Evolutionary conservation across 352 stramenopile species (phyloP), one percentile per base, ranked within the genome.

Genomic region (Bremia lactucae): DNA sequence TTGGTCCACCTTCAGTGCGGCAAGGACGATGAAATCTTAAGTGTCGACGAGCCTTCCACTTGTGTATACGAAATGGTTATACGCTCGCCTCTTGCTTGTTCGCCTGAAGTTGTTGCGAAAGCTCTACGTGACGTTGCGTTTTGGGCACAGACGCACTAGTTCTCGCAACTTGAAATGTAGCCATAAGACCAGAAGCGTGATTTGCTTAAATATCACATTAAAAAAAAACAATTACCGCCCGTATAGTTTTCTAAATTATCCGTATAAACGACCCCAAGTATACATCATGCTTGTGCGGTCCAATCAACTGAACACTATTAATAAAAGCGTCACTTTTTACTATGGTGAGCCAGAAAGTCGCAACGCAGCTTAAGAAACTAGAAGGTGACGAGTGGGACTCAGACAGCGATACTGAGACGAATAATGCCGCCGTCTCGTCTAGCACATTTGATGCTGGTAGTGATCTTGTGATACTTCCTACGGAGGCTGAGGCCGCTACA

Each of bases 21-120:
- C 2, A 39, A 62, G 0, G 66, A 81, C 8, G 79, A 87, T 18
- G 81, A 86, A 36, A 72, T 97, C 37, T 11, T 94, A 7, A 77
- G 66, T n/a, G 84, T 95, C 0, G 81, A 96, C 29, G 90, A 97
- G 59, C 88, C 89, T 14, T 84, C 88, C 36, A 97, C 86, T 2
- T 97, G 90, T 53, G 55, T 83, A 20, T 97, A 97, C 56, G 74
- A 92, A 15, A 90, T 97, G 59, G 45, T 52, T 19, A 72, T 95
- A 56, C 71, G 50, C 20, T 77, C 78, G 35, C 70, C 70, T 19
- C 50, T 77, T 5, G 70, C 68, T 3, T 91, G 78, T 39, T 80
- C 72, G n/a, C 10, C 53, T 29, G 49, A 72, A 13, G 62, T 67
- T 22, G 50, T 84, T 2, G 50, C 46, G 0, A 46, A 66, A 11